phyloP scores from a whole-genome alignment of 257 asterid genomes.

The Cynanchum wilfordii region DNA sequence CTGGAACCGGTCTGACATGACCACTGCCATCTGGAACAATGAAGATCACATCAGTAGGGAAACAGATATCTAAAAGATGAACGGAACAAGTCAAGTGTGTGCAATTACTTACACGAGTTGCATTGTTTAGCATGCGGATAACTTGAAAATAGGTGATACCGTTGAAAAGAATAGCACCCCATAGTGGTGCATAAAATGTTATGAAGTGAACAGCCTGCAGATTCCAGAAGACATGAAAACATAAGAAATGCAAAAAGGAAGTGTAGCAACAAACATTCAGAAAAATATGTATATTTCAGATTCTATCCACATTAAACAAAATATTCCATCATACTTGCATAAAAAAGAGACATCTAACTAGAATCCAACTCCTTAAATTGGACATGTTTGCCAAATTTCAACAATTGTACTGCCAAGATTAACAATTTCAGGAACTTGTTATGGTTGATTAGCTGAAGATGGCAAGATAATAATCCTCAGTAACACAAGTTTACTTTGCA shows the following conservation, averaged over 20 bases:
- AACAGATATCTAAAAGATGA: conserved; percentile 12
- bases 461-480: not conserved
- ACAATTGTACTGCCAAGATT: not conserved
- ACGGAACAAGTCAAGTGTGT: conserved; percentile 16
- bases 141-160: conserved; percentile 96
- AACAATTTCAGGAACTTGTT: not conserved
- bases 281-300: too few species aligned
- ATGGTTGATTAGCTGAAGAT: conserved; percentile 3
- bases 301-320: not conserved
- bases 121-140: conserved; percentile 97
- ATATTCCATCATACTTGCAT: not conserved
- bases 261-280: not conserved
- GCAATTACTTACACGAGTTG: conserved; percentile 78
- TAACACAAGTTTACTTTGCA: not conserved
- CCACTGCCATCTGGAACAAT: conserved; percentile 84
- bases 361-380: not conserved
- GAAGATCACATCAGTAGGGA: conserved; percentile 20
- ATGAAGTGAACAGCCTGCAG: conserved; percentile 82
- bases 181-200: conserved; percentile 93
- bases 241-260: not conserved
- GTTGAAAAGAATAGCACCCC: conserved; percentile 98
- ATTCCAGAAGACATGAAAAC: not conserved
- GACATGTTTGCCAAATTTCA: not conserved
- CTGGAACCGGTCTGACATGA: conserved; percentile 82
- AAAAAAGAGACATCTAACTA: not conserved